Evolutionary conservation across 345 rosid genomes (phyloP), one percentile per base, ranked within the genome.

Genomic region (Melastoma malabathricum): DNA sequence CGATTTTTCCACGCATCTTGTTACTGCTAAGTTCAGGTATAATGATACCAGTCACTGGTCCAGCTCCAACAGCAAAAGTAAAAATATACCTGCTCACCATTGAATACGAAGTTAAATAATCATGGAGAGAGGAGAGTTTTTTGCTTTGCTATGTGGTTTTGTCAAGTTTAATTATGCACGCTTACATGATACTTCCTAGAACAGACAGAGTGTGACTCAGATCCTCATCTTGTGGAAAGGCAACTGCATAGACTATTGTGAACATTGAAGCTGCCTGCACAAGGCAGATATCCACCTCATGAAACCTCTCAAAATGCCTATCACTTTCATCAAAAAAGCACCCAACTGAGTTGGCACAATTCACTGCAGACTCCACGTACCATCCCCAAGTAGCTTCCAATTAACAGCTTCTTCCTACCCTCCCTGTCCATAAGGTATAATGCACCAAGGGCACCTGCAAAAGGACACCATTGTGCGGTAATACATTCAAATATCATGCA

Each of bases 371-470:
- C 38, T 45, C 17, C 29, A 57, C 87, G 65, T 61, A 85, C 95
- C 90, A 82, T 85, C 58, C 87, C 95, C 47, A 74, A 5, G 70
- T 80, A 85, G 58, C 90, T 82, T 62, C 83, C 81, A 43, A 80
- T 68, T 29, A 85, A 68, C 55, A 85, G 83, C 68, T 61, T 78
- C 64, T 70, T 57, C 54, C 95, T 76, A 47, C 87, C 90, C 74
- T 82, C 61, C 55, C 64, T 70, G 48, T 85, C 95, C 50, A 85
- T 80, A 47, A 82, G 68, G 70, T 75, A 82, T 20, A 71, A 63
- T 51, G 90, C 82, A 61, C 62, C 64, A 8, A 85, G 68, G n/a
- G 85, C 72, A 57, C 95, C 95, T 82, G 54, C 46, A 44, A 52
- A 48, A 50, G 31, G 31, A 27, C 31, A 27, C 31, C 31, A 3